Percentiles rank a stretch among this genome's conserved stretches.
These are phyloP conservation scores for Pseudogymnoascus sp. DNA, from an alignment of 2,329 filamentous ascomycete species.

Conservation along the genomic window DNA sequence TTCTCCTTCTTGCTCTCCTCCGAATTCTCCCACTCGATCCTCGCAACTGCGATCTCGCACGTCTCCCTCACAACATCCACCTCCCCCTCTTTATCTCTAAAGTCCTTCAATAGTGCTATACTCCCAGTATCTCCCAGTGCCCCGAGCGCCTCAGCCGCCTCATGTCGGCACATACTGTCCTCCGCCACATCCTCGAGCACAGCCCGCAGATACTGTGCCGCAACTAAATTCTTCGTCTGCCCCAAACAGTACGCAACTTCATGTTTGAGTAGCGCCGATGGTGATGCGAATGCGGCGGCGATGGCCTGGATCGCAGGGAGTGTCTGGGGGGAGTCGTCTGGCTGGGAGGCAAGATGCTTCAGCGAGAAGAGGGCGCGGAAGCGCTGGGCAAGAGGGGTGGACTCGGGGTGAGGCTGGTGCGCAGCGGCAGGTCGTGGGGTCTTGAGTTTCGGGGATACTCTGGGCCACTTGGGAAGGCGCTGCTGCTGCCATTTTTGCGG, in stretches of 20 bases:
- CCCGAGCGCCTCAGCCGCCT: conserved; percentile 90
- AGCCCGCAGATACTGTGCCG: conserved; percentile 63
- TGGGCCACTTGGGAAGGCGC: neutral
- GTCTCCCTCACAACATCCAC: conserved; percentile 83
- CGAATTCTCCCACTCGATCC: conserved; percentile 88
- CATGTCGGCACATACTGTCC: conserved; percentile 92
- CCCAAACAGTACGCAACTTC: conserved; percentile 96
- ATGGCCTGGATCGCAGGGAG: conserved; percentile 68
- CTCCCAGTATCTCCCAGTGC: conserved; percentile 73
- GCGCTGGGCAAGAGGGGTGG: conserved; percentile 74
- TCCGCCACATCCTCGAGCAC: conserved; percentile 75
- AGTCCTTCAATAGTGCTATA: conserved; percentile 63
- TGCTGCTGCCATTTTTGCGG: neutral
- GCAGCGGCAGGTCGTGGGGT: conserved; percentile 48
- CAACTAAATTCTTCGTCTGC: conserved; percentile 73
- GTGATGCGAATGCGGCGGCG: conserved; percentile 75
- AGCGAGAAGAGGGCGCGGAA: conserved; percentile 97
- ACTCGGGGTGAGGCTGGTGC: conserved; percentile 72
- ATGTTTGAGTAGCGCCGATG: conserved; percentile 88
- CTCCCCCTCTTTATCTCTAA: conserved; percentile 71
- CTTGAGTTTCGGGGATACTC: conserved; percentile 13
- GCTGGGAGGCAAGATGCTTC: conserved; percentile 77
- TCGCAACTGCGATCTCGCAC: conserved; percentile 91
- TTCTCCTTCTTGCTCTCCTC: conserved; percentile 66
- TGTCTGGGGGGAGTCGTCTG: conserved; percentile 49